These are phyloP conservation scores for Diaporthe citriasiana DNA, from an alignment of 2,329 filamentous ascomycete genomes.

Conservation along the genomic window DNA sequence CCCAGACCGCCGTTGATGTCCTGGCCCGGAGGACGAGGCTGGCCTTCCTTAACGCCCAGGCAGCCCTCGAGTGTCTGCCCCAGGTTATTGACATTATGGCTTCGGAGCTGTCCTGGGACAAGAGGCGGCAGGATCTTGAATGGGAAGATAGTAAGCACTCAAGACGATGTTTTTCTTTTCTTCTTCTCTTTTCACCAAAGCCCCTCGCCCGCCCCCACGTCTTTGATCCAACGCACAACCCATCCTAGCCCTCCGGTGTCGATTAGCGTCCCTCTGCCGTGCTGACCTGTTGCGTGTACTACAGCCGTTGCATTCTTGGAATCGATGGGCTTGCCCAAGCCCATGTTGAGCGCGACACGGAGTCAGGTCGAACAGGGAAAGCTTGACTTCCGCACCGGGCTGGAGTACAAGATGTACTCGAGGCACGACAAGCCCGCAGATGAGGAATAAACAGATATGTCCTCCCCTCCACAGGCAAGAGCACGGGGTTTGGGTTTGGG, in stretches of 20 bases:
- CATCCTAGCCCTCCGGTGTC: no score
- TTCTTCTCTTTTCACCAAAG: no score
- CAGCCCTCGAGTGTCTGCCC: slow-evolving; percentile 87
- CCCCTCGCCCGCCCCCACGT: not conserved
- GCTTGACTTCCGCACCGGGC: slow-evolving; percentile 68
- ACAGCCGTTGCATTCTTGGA: slow-evolving; percentile 72
- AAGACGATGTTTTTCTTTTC: not conserved
- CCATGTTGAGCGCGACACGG: slow-evolving; percentile 69
- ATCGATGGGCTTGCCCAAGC: slow-evolving; percentile 75
- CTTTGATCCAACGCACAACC: no score
- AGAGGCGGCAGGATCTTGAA: slow-evolving; percentile 79
- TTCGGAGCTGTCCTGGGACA: slow-evolving; percentile 85
- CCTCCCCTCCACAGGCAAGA: not conserved
- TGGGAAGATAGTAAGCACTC: slow-evolving; percentile 78
- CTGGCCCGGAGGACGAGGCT: slow-evolving; percentile 86
- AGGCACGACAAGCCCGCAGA: slow-evolving; percentile 67
- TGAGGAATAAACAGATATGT: slow-evolving; percentile 45
- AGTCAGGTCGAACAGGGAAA: slow-evolving; percentile 73
- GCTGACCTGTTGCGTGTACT: slow-evolving; percentile 33
- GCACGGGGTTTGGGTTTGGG: not conserved
- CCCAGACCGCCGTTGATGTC: slow-evolving; percentile 90
- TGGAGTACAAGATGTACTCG: slow-evolving; percentile 75
- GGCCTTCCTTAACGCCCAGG: slow-evolving; percentile 93
- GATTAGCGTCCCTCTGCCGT: not conserved
- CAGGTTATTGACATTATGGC: slow-evolving; percentile 90